phyloP scores from a whole-genome alignment of 768 basidiomycete species.

The Hydnum rufescens region DNA sequence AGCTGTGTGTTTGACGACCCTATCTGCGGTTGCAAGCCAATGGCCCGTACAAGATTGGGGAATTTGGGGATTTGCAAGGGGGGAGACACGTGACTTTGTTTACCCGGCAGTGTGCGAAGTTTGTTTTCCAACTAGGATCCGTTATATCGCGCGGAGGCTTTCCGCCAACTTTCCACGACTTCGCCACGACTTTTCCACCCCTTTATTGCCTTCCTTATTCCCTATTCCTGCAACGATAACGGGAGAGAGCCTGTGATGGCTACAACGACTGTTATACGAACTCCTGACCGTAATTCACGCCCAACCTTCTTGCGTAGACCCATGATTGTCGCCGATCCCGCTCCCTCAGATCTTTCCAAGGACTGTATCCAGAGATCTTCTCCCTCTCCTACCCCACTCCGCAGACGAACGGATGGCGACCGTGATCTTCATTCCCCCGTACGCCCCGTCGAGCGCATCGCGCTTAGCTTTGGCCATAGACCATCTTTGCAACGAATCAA shows the following conservation, averaged over 20 bases:
- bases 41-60: too few relatives aligned
- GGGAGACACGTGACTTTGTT: too few relatives aligned
- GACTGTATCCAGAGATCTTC: not conserved
- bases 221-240: not conserved
- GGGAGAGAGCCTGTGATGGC: not conserved
- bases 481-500: not conserved
- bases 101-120: not conserved
- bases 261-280: not conserved
- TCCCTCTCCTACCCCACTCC: not conserved
- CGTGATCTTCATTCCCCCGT: not conserved
- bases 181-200: not conserved
- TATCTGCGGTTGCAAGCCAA: too few relatives aligned
- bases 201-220: not conserved
- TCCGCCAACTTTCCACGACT: not conserved
- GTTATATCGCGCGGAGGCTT: not conserved
- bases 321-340: not conserved
- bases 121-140: not conserved
- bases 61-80: too few relatives aligned
- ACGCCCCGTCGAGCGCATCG: not conserved
- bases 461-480: not conserved
- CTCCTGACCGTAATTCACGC: not conserved
- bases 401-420: not conserved
- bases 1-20: too few relatives aligned
- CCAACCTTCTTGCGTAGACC: not conserved
- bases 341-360: not conserved